These are phyloP conservation scores for Juncus effusus DNA, from an alignment of 176 grass and related monocot species.

Conservation along the genomic window DNA sequence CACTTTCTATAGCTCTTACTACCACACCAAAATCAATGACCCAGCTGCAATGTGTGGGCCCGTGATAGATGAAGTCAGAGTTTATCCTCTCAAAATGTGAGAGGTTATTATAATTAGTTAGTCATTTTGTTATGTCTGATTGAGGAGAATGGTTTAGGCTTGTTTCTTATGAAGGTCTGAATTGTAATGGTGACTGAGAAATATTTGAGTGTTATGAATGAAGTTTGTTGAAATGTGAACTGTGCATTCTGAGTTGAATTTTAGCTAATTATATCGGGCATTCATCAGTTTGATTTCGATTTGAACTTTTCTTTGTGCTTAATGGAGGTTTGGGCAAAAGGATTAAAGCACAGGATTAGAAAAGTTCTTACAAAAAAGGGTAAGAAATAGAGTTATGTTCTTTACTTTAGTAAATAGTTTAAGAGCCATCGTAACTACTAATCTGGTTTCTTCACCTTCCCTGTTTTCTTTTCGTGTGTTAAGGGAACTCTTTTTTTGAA, in stretches of 20 bases:
- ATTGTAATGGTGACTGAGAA: constrained; percentile 5
- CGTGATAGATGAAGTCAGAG: constrained; percentile 74
- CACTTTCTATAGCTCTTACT: constrained; percentile 97
- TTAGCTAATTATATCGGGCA: background rate
- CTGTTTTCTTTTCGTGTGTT: too few species aligned
- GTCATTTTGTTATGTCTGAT: background rate
- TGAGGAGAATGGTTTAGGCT: background rate
- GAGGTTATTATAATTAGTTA: background rate
- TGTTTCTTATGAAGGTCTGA: constrained; percentile 7
- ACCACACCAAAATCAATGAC: constrained; percentile 71
- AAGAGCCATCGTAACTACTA: too few species aligned
- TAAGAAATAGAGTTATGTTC: too few species aligned
- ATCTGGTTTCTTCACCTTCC: too few species aligned
- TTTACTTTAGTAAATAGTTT: too few species aligned
- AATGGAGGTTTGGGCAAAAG: too few species aligned
- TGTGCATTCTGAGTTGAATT: background rate
- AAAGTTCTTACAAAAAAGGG: too few species aligned
- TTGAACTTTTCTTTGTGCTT: too few species aligned
- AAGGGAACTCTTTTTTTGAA: too few species aligned
- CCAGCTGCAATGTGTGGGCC: constrained; percentile 79
- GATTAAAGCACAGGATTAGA: too few species aligned
- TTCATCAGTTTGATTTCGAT: background rate
- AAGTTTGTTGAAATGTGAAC: constrained; percentile 10
- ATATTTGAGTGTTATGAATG: constrained; percentile 2
- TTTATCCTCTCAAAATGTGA: constrained; percentile 56